phyloP scores from a whole-genome alignment of 192 early-diverging fungal species.

The Gorgonomyces haynaldii region DNA sequence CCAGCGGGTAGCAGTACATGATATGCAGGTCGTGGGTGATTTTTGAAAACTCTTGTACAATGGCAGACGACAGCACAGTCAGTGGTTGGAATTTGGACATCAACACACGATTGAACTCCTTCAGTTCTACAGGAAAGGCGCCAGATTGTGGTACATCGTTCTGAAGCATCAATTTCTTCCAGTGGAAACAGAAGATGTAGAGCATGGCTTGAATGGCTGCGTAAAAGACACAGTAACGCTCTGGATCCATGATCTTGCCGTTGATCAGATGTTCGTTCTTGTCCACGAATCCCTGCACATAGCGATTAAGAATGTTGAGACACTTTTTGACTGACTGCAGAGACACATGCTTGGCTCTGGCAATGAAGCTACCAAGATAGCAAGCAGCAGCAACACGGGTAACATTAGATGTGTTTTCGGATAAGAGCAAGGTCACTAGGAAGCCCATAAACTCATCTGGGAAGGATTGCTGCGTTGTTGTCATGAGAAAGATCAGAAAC shows the following conservation, averaged over 20 bases:
- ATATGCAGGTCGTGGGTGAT: conserved; percentile 68
- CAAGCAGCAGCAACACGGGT: conserved; percentile 65
- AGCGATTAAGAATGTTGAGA: conserved; percentile 55
- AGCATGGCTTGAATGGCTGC: conserved; percentile 74
- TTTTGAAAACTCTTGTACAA: conserved; percentile 78
- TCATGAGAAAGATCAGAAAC: conserved; percentile 79
- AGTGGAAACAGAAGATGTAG: conserved; percentile 92
- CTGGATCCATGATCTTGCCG: conserved; percentile 4
- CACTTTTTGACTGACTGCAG: conserved; percentile 46
- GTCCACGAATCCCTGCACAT: conserved; percentile 59
- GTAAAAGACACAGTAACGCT: conserved; percentile 73
- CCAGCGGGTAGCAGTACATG: conserved; percentile 71
- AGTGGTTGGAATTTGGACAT: conserved; percentile 70
- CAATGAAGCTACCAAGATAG: conserved; percentile 80
- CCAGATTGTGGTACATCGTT: conserved; percentile 17
- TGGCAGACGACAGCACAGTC: conserved; percentile 39
- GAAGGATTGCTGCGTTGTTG: conserved; percentile 46
- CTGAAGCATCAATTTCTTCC: conserved; percentile 62
- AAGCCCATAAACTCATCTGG: conserved; percentile 70
- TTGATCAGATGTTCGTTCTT: conserved; percentile 33
- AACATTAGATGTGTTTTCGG: conserved; percentile 47
- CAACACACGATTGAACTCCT: conserved; percentile 60
- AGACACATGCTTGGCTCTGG: conserved; percentile 73
- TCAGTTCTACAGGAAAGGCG: conserved; percentile 29
- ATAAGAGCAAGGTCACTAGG: conserved; percentile 48